These are phyloP conservation scores for Xanthoparmelia taractica DNA, from an alignment of 495 filamentous ascomycete genomes.

Conservation along the genomic window DNA sequence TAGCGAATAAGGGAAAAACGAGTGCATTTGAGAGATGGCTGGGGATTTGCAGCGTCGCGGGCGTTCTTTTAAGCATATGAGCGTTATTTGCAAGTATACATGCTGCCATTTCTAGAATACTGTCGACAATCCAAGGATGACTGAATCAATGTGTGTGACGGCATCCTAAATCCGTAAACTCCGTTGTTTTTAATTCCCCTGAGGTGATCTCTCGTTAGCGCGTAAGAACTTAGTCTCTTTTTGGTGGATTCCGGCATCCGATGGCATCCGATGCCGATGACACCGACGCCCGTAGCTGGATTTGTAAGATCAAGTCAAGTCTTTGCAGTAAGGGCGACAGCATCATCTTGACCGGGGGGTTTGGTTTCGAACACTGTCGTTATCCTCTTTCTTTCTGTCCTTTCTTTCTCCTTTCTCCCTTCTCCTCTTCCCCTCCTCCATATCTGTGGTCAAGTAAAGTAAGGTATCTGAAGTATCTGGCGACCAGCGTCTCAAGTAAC, in stretches of 20 bases:
- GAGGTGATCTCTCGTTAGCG: background rate
- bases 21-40: background rate
- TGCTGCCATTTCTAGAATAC: too few relatives aligned
- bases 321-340: background rate
- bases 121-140: too few relatives aligned
- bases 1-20: background rate
- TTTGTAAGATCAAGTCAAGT: background rate
- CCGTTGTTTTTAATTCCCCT: background rate
- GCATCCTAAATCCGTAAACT: background rate
- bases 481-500: constrained; percentile 10
- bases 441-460: too few relatives aligned
- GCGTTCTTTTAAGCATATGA: background rate
- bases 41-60: background rate
- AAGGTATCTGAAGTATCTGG: too few relatives aligned
- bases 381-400: background rate
- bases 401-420: background rate
- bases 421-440: background rate
- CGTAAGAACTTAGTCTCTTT: background rate
- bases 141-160: background rate
- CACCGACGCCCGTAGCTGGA: background rate
- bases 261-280: background rate
- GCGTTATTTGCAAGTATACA: too few relatives aligned
- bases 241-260: background rate
- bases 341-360: background rate
- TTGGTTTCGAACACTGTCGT: too few relatives aligned